Evolutionary conservation across 2,329 filamentous ascomycete genomes (phyloP).

Genomic region (Colletotrichum sp.): DNA sequence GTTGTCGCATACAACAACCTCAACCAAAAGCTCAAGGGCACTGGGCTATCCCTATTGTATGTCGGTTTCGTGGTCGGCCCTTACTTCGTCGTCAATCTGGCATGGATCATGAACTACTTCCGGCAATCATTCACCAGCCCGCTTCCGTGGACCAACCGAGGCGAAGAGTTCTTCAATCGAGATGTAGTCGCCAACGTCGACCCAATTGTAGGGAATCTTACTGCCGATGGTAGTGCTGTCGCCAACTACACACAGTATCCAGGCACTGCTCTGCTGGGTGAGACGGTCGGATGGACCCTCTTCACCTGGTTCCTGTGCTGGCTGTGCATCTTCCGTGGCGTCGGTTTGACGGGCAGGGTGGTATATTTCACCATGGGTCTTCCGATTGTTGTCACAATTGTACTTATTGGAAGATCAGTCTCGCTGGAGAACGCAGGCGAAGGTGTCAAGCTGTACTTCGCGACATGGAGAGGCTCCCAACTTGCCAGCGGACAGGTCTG

Average conservation of each 20-base stretch:
- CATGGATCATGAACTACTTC: constrained; percentile 66
- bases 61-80: constrained; percentile 60
- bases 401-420: constrained; percentile 58
- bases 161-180: constrained; percentile 56
- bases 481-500: constrained; percentile 57
- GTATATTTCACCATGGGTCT: constrained; percentile 69
- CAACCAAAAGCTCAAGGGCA: constrained; percentile 56
- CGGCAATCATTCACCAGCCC: constrained; percentile 59
- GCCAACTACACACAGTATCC: constrained; percentile 50
- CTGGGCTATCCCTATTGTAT: constrained; percentile 57
- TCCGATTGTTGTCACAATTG: constrained; percentile 61
- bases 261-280: constrained; percentile 51
- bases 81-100: constrained; percentile 62
- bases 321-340: constrained; percentile 64
- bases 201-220: constrained; percentile 43
- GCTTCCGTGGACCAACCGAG: constrained; percentile 56
- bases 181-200: constrained; percentile 54
- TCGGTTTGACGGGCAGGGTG: constrained; percentile 61
- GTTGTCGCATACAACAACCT: constrained; percentile 61
- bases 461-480: constrained; percentile 52
- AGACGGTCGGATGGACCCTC: constrained; percentile 60
- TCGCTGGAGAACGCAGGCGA: constrained; percentile 59
- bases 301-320: constrained; percentile 67
- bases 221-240: constrained; percentile 31
- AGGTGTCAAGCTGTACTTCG: constrained; percentile 54